phyloP scores from a whole-genome alignment of 345 rosid genomes.

The Heritiera littoralis region DNA sequence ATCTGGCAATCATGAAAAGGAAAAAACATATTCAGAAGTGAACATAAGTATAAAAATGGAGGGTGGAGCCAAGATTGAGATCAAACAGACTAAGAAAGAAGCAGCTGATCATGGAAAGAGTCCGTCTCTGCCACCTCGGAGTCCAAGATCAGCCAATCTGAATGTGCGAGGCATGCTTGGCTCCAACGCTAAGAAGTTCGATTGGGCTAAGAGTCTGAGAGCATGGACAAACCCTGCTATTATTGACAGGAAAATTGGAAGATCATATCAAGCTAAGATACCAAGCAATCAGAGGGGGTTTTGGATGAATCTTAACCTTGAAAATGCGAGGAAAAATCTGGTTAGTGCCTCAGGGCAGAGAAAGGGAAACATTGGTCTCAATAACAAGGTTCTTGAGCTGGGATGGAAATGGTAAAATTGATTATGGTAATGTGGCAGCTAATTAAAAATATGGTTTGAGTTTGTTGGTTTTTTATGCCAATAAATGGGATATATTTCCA shows the following conservation, averaged over 20 bases:
- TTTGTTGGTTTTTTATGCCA: background rate
- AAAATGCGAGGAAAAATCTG: conserved; percentile 21
- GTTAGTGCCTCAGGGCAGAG: conserved; percentile 16
- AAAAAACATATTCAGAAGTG: conserved; percentile 46
- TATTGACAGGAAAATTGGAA: conserved; percentile 23
- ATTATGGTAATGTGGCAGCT: background rate
- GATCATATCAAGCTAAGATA: conserved; percentile 24
- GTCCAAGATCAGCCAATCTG: conserved; percentile 6
- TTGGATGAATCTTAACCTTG: background rate
- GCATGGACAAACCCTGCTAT: conserved; percentile 28
- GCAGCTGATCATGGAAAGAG: conserved; percentile 16
- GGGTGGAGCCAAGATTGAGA: conserved; percentile 67
- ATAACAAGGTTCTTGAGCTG: conserved; percentile 29
- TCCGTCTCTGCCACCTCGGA: conserved; percentile 12
- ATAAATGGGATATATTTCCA: background rate
- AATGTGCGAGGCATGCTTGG: background rate
- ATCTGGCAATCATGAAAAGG: conserved; percentile 20
- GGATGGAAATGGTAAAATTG: conserved; percentile 47
- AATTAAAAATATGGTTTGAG: conserved; percentile 13
- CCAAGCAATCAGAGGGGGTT: background rate
- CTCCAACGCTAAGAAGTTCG: conserved; percentile 32
- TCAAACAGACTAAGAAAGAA: conserved; percentile 57
- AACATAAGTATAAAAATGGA: conserved; percentile 69
- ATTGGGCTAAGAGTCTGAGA: conserved; percentile 54
- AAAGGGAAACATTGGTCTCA: conserved; percentile 13